Evolutionary conservation across 768 basidiomycete species (phyloP).

Genomic region (Strobilomyces confusus): DNA sequence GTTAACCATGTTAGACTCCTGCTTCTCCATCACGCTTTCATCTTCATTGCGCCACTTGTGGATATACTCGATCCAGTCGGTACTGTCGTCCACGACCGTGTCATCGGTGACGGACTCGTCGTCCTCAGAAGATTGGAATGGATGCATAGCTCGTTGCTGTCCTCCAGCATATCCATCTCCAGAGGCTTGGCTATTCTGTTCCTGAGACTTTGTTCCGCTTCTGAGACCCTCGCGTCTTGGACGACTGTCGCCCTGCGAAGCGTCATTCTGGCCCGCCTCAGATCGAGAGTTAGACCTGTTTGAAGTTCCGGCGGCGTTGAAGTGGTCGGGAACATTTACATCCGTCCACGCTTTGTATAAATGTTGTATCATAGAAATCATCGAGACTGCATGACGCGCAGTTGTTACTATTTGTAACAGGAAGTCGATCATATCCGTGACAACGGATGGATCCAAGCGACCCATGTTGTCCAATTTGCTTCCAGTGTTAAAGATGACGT

Average conservation of each 20-base stretch:
- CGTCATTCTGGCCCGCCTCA: no score
- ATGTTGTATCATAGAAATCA: not conserved
- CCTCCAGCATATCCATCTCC: not conserved
- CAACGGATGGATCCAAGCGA: no score
- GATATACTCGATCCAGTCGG: slow-evolving; percentile 1
- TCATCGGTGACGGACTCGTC: not conserved
- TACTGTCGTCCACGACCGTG: not conserved
- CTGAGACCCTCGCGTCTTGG: not conserved
- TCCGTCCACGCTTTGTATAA: not conserved
- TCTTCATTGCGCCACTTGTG: not conserved
- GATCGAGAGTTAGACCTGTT: no score
- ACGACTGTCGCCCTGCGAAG: no score
- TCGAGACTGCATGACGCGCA: no score
- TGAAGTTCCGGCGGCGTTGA: not conserved
- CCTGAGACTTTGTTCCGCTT: not conserved
- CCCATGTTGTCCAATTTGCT: no score
- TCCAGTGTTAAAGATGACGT: not conserved
- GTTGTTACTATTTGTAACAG: no score
- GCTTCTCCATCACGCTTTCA: not conserved
- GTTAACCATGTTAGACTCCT: no score
- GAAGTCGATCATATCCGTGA: no score
- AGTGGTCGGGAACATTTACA: not conserved
- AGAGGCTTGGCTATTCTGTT: not conserved
- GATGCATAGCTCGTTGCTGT: no score
- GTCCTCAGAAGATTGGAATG: not conserved